These are phyloP conservation scores for Diaporthe nobilis DNA, from an alignment of 2,329 filamentous ascomycete species.

Conservation along the genomic window DNA sequence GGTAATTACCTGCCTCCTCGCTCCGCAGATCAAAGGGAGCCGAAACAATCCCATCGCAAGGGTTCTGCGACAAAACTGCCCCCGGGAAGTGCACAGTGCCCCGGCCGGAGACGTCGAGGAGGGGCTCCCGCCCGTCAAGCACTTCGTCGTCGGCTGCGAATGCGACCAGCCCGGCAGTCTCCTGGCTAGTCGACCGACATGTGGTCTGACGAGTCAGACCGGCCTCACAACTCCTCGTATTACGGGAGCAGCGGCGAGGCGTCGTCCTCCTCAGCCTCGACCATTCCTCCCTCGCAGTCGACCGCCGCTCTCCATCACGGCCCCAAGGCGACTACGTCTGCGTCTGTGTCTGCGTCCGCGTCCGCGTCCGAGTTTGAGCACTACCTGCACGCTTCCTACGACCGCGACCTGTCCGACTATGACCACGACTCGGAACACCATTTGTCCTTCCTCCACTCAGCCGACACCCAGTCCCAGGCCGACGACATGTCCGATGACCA, in stretches of 20 bases:
- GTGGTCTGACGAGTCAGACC: slow-evolving; percentile 42
- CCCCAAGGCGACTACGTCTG: slow-evolving; percentile 9
- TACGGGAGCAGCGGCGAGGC: slow-evolving; percentile 13
- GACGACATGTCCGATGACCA: slow-evolving; percentile 45
- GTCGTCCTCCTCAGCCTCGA: slow-evolving; percentile 19
- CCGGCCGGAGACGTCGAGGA: slow-evolving; percentile 10
- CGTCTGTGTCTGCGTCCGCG: background rate
- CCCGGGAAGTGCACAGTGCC: slow-evolving; percentile 2
- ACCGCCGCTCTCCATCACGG: background rate
- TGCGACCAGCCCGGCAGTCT: slow-evolving; percentile 32
- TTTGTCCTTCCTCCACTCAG: slow-evolving; percentile 23
- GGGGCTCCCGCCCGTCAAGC: slow-evolving; percentile 5
- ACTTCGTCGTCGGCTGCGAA: slow-evolving; percentile 32
- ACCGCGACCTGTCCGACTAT: slow-evolving; percentile 29
- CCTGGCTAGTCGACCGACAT: slow-evolving; percentile 41
- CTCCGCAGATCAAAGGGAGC: background rate
- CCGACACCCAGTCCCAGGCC: slow-evolving; percentile 35
- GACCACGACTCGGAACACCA: slow-evolving; percentile 20
- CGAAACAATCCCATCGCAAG: background rate
- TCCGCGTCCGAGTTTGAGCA: slow-evolving; percentile 22
- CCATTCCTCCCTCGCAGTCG: background rate
- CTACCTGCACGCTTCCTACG: slow-evolving; percentile 31
- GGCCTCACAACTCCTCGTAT: slow-evolving; percentile 26
- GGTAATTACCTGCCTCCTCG: background rate
- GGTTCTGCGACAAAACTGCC: background rate